phyloP scores from a whole-genome alignment of 179 eudicot genomes.

The Monotropa hypopitys region DNA sequence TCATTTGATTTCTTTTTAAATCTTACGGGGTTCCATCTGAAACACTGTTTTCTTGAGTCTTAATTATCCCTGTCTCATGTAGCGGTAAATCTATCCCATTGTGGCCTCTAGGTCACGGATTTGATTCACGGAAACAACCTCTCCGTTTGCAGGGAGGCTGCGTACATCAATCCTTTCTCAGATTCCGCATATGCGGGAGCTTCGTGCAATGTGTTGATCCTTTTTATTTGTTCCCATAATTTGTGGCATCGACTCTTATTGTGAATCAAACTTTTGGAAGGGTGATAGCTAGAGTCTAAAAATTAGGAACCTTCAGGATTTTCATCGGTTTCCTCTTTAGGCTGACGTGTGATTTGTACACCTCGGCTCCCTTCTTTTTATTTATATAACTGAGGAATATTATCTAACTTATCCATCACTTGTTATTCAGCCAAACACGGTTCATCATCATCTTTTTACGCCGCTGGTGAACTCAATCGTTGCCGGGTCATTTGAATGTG shows the following conservation, averaged over 20 bases:
- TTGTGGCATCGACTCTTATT: background rate
- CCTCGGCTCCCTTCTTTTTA: background rate
- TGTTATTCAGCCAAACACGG: slow-evolving; percentile 13
- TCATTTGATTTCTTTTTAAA: no score
- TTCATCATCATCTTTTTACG: slow-evolving; percentile 1
- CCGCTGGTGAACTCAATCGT: slow-evolving; percentile 13
- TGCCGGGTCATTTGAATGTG: slow-evolving; percentile 12
- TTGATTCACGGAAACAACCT: no score
- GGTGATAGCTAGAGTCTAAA: background rate
- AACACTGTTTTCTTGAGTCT: no score
- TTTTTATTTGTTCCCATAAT: background rate
- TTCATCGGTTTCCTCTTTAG: background rate
- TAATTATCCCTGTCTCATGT: no score
- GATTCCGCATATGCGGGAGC: no score
- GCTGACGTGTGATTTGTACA: background rate
- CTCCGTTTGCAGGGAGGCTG: no score
- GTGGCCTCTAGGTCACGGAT: no score
- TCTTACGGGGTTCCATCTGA: no score
- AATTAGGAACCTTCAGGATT: background rate
- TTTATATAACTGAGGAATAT: background rate
- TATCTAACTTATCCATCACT: background rate
- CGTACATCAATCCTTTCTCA: no score
- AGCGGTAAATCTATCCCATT: no score
- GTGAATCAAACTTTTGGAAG: background rate
- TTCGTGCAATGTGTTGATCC: no score